Percentiles rank a stretch among this genome's conserved stretches.
These are phyloP conservation scores for Triangularia verruculosa DNA, from an alignment of 2,329 filamentous ascomycete genomes.

Conservation along the genomic window DNA sequence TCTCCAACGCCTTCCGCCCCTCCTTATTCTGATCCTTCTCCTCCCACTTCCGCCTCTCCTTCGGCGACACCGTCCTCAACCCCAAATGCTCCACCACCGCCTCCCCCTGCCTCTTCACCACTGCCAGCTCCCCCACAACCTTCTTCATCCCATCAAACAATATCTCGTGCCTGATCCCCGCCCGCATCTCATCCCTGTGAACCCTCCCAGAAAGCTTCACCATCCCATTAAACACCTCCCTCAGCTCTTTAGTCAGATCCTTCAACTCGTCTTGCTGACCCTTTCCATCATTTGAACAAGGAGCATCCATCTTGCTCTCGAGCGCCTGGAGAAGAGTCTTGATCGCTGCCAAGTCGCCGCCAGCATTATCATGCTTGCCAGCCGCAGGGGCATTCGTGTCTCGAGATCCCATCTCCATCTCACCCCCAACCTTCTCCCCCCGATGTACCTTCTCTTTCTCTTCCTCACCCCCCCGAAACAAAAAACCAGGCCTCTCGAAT, in stretches of 20 bases:
- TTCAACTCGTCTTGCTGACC: not conserved
- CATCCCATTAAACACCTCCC: not conserved
- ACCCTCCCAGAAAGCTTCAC: slow-evolving; percentile 10
- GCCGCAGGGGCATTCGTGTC: not conserved
- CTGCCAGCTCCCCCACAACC: slow-evolving; percentile 9
- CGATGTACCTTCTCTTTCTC: too few relatives aligned
- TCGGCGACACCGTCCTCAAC: not conserved
- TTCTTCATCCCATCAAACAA: slow-evolving; percentile 24
- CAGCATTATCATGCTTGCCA: not conserved
- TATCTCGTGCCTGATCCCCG: slow-evolving; percentile 20
- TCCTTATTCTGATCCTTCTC: slow-evolving; percentile 3
- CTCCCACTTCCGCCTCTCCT: not conserved
- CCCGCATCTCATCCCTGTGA: slow-evolving; percentile 16
- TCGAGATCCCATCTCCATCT: not conserved
- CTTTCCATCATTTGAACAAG: not conserved
- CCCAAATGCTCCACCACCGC: not conserved
- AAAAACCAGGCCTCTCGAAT: not conserved
- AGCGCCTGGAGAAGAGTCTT: slow-evolving; percentile 14
- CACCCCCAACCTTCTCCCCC: not conserved
- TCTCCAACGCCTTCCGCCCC: slow-evolving; percentile 21
- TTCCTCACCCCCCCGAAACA: not conserved
- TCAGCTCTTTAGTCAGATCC: not conserved
- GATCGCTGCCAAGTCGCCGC: not conserved
- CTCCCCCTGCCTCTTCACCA: not conserved
- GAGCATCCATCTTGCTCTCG: not conserved